Evolutionary conservation across 108 stramenopile species (phyloP).

Genomic region (Parmales sp.): DNA sequence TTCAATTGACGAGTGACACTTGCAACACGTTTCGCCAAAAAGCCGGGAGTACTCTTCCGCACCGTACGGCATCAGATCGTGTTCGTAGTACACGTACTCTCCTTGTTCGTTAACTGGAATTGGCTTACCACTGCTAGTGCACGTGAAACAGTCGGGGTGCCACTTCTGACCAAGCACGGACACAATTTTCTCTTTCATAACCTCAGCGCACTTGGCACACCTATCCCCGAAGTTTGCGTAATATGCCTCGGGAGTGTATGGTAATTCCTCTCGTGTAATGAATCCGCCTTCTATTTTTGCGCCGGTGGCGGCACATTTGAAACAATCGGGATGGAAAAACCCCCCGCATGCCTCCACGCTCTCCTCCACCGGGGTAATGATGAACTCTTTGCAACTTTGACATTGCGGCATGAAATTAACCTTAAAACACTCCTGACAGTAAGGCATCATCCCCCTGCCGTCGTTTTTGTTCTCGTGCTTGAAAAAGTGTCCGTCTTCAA

Average conservation of each 20-base stretch:
- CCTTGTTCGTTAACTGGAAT: not conserved
- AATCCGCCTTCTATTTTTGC: not conserved
- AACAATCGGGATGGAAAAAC: slow-evolving; percentile 8
- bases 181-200: slow-evolving; percentile 3
- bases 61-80: slow-evolving; percentile 15
- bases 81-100: not conserved
- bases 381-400: not conserved
- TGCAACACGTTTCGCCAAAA: slow-evolving; percentile 13
- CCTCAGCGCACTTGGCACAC: slow-evolving; percentile 15
- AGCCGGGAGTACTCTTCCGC: slow-evolving; percentile 1
- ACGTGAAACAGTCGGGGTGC: slow-evolving; percentile 18
- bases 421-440: slow-evolving; percentile 14
- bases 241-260: slow-evolving; percentile 10
- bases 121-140: not conserved
- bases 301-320: slow-evolving; percentile 11
- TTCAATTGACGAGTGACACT: slow-evolving; percentile 1
- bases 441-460: slow-evolving; percentile 12
- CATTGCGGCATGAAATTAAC: slow-evolving; percentile 15
- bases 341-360: slow-evolving; percentile 12
- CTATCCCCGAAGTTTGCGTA: slow-evolving; percentile 5
- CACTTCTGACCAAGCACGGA: slow-evolving; percentile 8
- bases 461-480: not conserved
- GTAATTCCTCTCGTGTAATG: slow-evolving; percentile 8
- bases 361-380: not conserved
- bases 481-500: slow-evolving; percentile 2